These are phyloP conservation scores for Pyrenophora seminiperda DNA, from an alignment of 2,329 filamentous ascomycete species.

Conservation along the genomic window DNA sequence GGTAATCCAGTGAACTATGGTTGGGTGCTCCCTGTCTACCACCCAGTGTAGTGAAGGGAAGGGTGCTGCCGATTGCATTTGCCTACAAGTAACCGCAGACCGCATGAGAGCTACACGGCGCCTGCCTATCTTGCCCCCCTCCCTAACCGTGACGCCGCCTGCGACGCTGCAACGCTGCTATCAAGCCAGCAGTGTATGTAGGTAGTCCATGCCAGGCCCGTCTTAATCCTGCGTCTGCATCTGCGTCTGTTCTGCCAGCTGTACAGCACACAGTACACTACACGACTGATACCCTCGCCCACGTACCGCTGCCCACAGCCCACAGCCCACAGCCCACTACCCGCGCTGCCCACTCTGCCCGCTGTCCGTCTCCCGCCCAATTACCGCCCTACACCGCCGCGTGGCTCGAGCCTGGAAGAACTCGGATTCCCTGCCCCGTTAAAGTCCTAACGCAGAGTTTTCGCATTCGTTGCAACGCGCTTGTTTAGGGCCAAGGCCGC, in stretches of 20 bases:
- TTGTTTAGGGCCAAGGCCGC: conserved; percentile 42
- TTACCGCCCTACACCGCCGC: conserved; percentile 37
- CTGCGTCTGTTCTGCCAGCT: too few relatives aligned
- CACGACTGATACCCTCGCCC: too few relatives aligned
- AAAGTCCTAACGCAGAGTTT: conserved; percentile 42
- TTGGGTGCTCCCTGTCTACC: background rate
- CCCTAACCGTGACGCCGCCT: background rate
- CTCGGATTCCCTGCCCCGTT: conserved; percentile 43
- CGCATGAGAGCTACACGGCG: conserved; percentile 20
- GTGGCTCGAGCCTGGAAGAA: conserved; percentile 26
- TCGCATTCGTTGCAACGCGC: conserved; percentile 37
- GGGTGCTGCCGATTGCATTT: background rate
- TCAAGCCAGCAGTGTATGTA: background rate
- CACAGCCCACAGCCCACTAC: conserved; percentile 12
- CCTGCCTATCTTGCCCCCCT: conserved; percentile 22
- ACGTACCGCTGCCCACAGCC: too few relatives aligned
- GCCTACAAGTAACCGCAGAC: background rate
- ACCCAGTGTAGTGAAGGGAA: background rate
- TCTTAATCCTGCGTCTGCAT: background rate
- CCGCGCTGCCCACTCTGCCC: conserved; percentile 15
- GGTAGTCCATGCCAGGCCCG: background rate
- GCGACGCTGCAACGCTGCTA: conserved; percentile 1
- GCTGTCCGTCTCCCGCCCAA: conserved; percentile 15
- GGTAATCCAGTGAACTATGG: background rate
- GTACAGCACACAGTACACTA: too few relatives aligned